Evolutionary conservation across 441 rosid genomes (phyloP).

Genomic region (Croton setiger): DNA sequence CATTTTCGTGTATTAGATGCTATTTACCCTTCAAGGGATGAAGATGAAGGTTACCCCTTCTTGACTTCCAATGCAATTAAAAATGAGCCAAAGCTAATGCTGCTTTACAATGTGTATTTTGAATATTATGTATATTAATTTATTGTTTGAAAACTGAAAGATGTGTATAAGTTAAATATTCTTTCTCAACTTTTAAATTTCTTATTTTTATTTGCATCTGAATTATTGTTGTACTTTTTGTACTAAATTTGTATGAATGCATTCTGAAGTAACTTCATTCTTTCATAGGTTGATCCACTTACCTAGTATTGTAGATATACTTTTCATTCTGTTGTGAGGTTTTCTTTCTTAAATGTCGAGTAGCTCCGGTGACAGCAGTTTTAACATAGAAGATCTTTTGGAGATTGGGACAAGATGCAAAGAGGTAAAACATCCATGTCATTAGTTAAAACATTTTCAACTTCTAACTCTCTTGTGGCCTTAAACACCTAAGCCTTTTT

Average conservation of each 20-base stretch:
- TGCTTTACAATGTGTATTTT: no score
- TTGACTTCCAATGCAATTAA: neutral
- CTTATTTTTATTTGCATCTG: neutral
- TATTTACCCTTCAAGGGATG: neutral
- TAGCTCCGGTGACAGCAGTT: constrained; percentile 38
- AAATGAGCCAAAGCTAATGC: neutral
- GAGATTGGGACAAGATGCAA: constrained; percentile 55
- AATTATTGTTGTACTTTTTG: no score
- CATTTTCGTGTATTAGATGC: neutral
- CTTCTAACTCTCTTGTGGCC: neutral
- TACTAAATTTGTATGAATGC: neutral
- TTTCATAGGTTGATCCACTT: neutral
- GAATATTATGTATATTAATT: neutral
- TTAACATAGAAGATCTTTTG: constrained; percentile 54
- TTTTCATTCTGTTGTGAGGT: neutral
- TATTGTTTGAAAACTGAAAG: neutral
- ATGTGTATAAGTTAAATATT: neutral
- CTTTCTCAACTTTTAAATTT: neutral
- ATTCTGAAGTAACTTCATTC: neutral
- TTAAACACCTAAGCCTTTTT: neutral
- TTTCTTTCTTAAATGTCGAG: constrained; percentile 37
- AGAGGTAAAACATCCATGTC: constrained; percentile 39
- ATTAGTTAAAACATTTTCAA: neutral
- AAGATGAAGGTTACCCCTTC: neutral
- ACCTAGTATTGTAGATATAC: neutral